Evolutionary conservation across 2,329 filamentous ascomycete species (phyloP).

Genomic region (Juglanconis sp.): DNA sequence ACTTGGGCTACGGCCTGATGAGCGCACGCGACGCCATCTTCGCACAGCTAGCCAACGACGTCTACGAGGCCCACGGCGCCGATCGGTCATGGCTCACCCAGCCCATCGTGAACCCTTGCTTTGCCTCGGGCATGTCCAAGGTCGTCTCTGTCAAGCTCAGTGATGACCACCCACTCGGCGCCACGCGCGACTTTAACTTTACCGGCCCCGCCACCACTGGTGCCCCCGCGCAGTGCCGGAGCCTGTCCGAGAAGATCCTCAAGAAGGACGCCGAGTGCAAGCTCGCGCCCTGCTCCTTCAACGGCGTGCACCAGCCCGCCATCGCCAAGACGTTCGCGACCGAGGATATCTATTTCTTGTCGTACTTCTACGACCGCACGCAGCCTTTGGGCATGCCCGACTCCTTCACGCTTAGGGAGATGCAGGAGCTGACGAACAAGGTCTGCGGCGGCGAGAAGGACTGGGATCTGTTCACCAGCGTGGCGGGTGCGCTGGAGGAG

Average conservation of each 20-base stretch:
- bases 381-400: slow-evolving; percentile 97
- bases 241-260: slow-evolving; percentile 84
- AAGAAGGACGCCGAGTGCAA: slow-evolving; percentile 80
- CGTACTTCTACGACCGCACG: slow-evolving; percentile 96
- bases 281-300: slow-evolving; percentile 94
- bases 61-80: slow-evolving; percentile 60
- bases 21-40: slow-evolving; percentile 86
- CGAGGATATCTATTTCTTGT: slow-evolving; percentile 95
- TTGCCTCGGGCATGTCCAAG: slow-evolving; percentile 74
- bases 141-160: slow-evolving; percentile 70
- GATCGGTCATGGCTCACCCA: slow-evolving; percentile 66
- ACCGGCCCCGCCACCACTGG: slow-evolving; percentile 69
- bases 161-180: slow-evolving; percentile 63
- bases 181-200: slow-evolving; percentile 73
- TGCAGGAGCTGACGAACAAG: slow-evolving; percentile 78
- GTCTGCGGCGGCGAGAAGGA: slow-evolving; percentile 76
- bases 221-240: slow-evolving; percentile 82
- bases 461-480: slow-evolving; percentile 77
- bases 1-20: slow-evolving; percentile 96
- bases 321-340: slow-evolving; percentile 86
- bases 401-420: slow-evolving; percentile 85
- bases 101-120: slow-evolving; percentile 79
- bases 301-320: slow-evolving; percentile 90
- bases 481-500: slow-evolving; percentile 77
- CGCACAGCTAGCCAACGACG: slow-evolving; percentile 67